Conservation (phyloP, 2,329 filamentous ascomycete species). For the Knufia petricola region DNA sequence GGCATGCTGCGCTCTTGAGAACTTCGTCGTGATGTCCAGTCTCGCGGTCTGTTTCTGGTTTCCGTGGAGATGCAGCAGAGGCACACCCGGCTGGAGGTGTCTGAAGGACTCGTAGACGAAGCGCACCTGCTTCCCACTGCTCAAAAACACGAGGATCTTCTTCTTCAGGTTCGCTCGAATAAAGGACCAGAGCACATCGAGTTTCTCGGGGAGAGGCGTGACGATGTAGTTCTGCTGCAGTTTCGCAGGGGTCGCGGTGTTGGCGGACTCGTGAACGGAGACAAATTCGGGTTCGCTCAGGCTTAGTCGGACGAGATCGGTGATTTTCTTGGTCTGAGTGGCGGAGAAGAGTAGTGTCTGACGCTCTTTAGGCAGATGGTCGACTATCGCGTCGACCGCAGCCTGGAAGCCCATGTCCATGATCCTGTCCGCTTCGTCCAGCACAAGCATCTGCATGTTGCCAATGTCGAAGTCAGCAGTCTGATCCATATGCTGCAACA, state of each 20-base stretch:
- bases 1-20: conserved; percentile 67
- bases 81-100: conserved; percentile 87
- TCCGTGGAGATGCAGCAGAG: conserved; percentile 84
- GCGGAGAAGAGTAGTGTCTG: conserved; percentile 95
- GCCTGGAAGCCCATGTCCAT: conserved; percentile 95
- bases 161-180: conserved; percentile 81
- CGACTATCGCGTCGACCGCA: conserved; percentile 83
- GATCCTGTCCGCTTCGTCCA: conserved; percentile 93
- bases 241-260: conserved; percentile 67
- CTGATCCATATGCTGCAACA: conserved; percentile 92
- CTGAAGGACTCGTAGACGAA: conserved; percentile 92
- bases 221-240: conserved; percentile 88
- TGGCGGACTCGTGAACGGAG: conserved; percentile 76
- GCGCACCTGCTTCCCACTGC: conserved; percentile 89
- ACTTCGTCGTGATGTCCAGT: conserved; percentile 76
- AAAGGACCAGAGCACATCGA: conserved; percentile 88
- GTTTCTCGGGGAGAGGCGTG: conserved; percentile 74
- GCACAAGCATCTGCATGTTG: conserved; percentile 81
- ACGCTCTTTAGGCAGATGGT: conserved; percentile 73
- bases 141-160: conserved; percentile 93
- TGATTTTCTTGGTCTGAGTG: conserved; percentile 89
- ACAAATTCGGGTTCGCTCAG: conserved; percentile 90
- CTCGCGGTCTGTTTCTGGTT: conserved; percentile 86
- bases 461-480: conserved; percentile 82
- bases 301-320: conserved; percentile 79